Evolutionary conservation across 176 grass and related monocot genomes (phyloP).

Genomic region (Oryza brachyantha): DNA sequence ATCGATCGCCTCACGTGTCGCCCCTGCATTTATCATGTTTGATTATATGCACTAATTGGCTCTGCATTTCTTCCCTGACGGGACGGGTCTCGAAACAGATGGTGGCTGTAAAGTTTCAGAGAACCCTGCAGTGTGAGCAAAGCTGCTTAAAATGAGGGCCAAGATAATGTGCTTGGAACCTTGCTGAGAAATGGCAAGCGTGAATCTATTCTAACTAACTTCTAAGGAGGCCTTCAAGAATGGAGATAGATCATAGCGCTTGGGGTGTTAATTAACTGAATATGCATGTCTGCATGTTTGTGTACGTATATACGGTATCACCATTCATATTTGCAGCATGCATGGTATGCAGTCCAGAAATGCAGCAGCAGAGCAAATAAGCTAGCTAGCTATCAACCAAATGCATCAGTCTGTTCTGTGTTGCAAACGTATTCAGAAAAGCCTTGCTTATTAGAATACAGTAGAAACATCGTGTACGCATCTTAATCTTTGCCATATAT

Average conservation of each 20-base stretch:
- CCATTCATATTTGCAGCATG: no score
- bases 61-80: neutral
- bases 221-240: neutral
- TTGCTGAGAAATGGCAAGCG: constrained; percentile 11
- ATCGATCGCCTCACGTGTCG: no score
- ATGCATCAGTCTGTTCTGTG: neutral
- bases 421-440: neutral
- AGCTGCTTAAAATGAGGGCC: constrained; percentile 5
- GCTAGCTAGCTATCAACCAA: no score
- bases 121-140: constrained; percentile 19
- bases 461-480: neutral
- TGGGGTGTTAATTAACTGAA: neutral
- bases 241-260: neutral
- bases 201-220: constrained; percentile 37
- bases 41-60: neutral
- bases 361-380: no score
- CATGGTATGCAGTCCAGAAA: no score
- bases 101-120: constrained; percentile 3
- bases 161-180: constrained; percentile 6
- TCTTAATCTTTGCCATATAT: neutral
- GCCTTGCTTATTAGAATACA: neutral
- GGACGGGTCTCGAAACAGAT: constrained; percentile 1
- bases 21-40: neutral
- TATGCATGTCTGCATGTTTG: neutral
- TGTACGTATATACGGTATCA: no score